Evolutionary conservation across 371 early-diverging fungal genomes (phyloP).

Genomic region (Mortierella polycephala): DNA sequence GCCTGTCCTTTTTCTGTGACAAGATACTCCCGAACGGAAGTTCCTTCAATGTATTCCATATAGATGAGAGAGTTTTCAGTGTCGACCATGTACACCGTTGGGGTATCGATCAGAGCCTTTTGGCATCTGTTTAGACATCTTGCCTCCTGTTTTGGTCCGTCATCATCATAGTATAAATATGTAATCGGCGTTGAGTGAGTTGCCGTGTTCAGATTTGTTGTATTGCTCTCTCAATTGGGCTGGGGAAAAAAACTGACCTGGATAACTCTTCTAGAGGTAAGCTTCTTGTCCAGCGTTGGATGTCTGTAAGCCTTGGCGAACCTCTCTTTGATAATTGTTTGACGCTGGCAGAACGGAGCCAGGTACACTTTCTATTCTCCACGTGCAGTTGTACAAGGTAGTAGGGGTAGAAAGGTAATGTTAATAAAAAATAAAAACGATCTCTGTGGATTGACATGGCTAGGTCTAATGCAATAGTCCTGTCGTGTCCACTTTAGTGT

Average conservation of each 20-base stretch:
- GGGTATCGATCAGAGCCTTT: constrained; percentile 81
- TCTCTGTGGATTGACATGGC: not conserved
- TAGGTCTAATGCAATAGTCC: no score
- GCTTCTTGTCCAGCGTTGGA: constrained; percentile 86
- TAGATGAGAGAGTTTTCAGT: constrained; percentile 73
- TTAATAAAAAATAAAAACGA: not conserved
- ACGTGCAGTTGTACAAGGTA: not conserved
- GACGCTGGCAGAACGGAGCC: constrained; percentile 57
- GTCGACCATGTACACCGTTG: constrained; percentile 87
- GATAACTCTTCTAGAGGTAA: constrained; percentile 80
- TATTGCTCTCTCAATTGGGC: not conserved
- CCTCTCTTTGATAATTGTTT: constrained; percentile 82
- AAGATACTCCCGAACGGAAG: constrained; percentile 79
- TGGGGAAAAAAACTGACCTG: constrained; percentile 58
- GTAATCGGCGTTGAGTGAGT: not conserved
- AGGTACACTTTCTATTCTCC: constrained; percentile 63
- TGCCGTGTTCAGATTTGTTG: constrained; percentile 1
- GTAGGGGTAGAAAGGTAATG: no score
- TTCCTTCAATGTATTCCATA: constrained; percentile 87
- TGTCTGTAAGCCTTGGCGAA: constrained; percentile 94
- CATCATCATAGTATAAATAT: not conserved
- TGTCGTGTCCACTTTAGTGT: not conserved
- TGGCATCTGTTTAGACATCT: constrained; percentile 80
- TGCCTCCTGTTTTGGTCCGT: constrained; percentile 64
- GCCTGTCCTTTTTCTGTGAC: constrained; percentile 53